These are phyloP conservation scores for Exophiala sp. DNA, from an alignment of 2,329 filamentous ascomycete genomes.

Conservation along the genomic window DNA sequence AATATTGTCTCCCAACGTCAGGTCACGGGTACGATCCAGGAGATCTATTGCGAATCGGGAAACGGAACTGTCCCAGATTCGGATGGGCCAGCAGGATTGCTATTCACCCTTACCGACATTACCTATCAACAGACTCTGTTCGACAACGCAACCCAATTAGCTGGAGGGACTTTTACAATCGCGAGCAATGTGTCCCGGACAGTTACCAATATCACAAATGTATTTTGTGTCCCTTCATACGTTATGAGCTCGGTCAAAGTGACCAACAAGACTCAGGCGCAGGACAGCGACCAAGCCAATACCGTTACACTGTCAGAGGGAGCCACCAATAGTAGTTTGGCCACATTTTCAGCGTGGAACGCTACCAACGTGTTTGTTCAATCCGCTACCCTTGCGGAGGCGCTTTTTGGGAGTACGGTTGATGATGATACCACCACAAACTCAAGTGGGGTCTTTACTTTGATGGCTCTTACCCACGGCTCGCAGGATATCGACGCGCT, in stretches of 20 bases:
- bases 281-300: conserved; percentile 12
- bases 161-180: conserved; percentile 23
- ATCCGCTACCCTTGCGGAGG: conserved; percentile 14
- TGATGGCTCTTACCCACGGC: conserved; percentile 23
- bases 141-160: conserved; percentile 22
- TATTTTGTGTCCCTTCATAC: conserved; percentile 26
- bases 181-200: conserved; percentile 24
- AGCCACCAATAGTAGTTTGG: conserved; percentile 31
- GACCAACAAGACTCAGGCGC: conserved; percentile 23
- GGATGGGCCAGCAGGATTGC: conserved; percentile 16
- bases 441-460: conserved; percentile 21
- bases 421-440: conserved; percentile 13
- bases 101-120: conserved; percentile 26
- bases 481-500: conserved; percentile 16
- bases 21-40: conserved; percentile 22
- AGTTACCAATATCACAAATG: conserved; percentile 22
- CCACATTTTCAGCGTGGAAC: conserved; percentile 26
- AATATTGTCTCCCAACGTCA: conserved; percentile 22
- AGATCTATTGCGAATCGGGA: conserved; percentile 18
- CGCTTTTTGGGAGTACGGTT: conserved; percentile 20
- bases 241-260: conserved; percentile 23
- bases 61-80: conserved; percentile 11
- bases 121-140: conserved; percentile 23
- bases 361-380: conserved; percentile 22
- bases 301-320: conserved; percentile 25